A percentile compares a stretch with the other conserved stretches of the same genome.
Conservation (phyloP, 805 yeast species). For the Ogataea naganishii region DNA sequence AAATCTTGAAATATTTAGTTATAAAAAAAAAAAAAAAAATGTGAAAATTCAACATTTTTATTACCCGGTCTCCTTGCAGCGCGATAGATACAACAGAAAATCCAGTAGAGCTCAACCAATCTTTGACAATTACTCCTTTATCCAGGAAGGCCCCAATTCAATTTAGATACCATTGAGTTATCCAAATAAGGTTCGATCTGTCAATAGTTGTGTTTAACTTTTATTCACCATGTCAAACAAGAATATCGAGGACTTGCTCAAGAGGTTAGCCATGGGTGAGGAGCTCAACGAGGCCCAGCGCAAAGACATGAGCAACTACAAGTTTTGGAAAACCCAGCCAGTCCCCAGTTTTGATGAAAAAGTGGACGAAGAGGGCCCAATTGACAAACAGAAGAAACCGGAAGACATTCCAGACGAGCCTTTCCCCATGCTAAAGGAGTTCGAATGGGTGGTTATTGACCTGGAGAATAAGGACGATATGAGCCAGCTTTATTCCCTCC, state of each 20-base stretch:
- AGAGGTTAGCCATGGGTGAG: constrained; percentile 43
- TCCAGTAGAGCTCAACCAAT: too few relatives aligned
- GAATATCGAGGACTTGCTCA: constrained; percentile 52
- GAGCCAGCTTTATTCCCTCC: constrained; percentile 68
- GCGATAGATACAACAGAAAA: too few relatives aligned
- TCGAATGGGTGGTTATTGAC: constrained; percentile 85
- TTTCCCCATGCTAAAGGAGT: constrained; percentile 61
- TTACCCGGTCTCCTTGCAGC: too few relatives aligned
- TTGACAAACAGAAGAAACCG: constrained; percentile 58
- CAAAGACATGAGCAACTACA: constrained; percentile 79
- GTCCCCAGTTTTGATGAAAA: constrained; percentile 70
- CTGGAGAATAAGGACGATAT: constrained; percentile 44
- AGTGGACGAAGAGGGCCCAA: constrained; percentile 69
- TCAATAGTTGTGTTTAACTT: too few relatives aligned
- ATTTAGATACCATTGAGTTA: too few relatives aligned
- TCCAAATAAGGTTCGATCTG: too few relatives aligned
- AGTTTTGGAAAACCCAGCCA: constrained; percentile 98
- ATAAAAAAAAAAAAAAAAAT: neutral
- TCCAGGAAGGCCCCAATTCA: too few relatives aligned
- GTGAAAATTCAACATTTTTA: too few relatives aligned
- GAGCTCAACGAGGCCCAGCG: constrained; percentile 48
- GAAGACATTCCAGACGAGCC: constrained; percentile 68
- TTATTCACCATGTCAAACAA: too few relatives aligned
- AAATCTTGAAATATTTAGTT: constrained; percentile 1
- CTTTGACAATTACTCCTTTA: too few relatives aligned